Evolutionary conservation across 805 yeast species (phyloP), one percentile per base, ranked within the genome.

Genomic region (Candida quercuum): DNA sequence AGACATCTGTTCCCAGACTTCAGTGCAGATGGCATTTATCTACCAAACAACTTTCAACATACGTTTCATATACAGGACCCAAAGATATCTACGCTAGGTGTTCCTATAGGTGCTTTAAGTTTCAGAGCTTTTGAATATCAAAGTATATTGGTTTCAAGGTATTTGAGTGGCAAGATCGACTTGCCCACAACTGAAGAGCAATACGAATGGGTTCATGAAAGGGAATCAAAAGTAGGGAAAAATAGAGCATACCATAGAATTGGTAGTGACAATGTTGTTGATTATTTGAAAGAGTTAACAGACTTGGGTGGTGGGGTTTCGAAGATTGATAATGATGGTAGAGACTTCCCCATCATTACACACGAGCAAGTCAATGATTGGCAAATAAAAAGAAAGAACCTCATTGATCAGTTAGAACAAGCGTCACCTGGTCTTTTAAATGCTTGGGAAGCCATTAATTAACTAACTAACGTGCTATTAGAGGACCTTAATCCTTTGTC

Each of bases 91-190:
- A 63, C 69, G 33, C 49, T 65, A 14, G 78, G 76, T 4, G 46
- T 49, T 21, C 45, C 51, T 15, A 12, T 64, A 3, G 62, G 73
- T 5, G 64, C 71, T 0, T 45, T 71, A 26, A 69, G 67, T 44
- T 74, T 74, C 60, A 71, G 67, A 37, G 61, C 71, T 3, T 68
- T 72, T 36, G 79, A 74, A 48, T 63, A 66, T 12, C 57, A 64
- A 33, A 72, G 76, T 3, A 67, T 73, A 12, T 71, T 76, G 0
- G 59, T 73, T 31, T 74, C 79, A 4, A 78, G 78, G n/a, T 69
- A 68, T 3, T 71, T 76, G 69, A 57, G 73, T 3, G 63, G 63
- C 8, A 60, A 60, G 16, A 54, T 49, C 17, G 11, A 42, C 6
- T 52, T 72, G 17, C 78, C 79, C 2, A 28, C 61, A 0, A 41